These are phyloP conservation scores for Nitzschia palea DNA, from an alignment of 108 stramenopile species.

Conservation along the genomic window DNA sequence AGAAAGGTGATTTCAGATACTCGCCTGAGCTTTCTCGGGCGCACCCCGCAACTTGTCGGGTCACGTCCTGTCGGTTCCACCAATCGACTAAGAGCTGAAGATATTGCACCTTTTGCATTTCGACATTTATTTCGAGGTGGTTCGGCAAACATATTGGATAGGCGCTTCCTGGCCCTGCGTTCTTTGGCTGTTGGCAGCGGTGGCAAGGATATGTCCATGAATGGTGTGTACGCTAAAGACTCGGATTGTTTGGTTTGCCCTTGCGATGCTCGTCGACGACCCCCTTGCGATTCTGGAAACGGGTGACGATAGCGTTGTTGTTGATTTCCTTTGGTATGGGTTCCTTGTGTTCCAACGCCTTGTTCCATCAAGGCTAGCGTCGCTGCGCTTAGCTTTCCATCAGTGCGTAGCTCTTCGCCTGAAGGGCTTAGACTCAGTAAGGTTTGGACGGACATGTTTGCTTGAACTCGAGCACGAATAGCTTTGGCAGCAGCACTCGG, in stretches of 20 bases:
- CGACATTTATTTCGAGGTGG: constrained; percentile 2
- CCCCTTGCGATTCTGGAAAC: constrained; percentile 50
- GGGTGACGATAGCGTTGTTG: constrained; percentile 52
- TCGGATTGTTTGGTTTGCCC: background rate
- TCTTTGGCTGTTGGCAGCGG: constrained; percentile 43
- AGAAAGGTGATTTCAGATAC: constrained; percentile 55
- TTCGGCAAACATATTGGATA: background rate
- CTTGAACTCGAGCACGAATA: constrained; percentile 35
- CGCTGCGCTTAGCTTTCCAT: constrained; percentile 47
- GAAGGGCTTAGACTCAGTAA: constrained; percentile 59
- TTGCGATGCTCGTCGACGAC: constrained; percentile 26
- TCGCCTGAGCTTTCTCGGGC: constrained; percentile 27
- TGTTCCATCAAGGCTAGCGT: constrained; percentile 59
- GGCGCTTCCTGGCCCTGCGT: constrained; percentile 23
- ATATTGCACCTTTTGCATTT: constrained; percentile 28
- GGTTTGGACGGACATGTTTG: constrained; percentile 34
- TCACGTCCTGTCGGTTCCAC: no score
- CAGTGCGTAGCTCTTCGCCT: constrained; percentile 50
- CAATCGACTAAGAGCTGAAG: constrained; percentile 27
- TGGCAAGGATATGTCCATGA: constrained; percentile 29
- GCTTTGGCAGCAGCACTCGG: constrained; percentile 32
- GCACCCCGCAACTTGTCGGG: no score
- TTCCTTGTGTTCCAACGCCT: constrained; percentile 51
- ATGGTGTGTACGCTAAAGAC: background rate
- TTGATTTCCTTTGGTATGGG: constrained; percentile 33